Base-by-base conservation (phyloP, 2,329 filamentous ascomycete genomes). In the Chaetothyriales sp. region DNA sequence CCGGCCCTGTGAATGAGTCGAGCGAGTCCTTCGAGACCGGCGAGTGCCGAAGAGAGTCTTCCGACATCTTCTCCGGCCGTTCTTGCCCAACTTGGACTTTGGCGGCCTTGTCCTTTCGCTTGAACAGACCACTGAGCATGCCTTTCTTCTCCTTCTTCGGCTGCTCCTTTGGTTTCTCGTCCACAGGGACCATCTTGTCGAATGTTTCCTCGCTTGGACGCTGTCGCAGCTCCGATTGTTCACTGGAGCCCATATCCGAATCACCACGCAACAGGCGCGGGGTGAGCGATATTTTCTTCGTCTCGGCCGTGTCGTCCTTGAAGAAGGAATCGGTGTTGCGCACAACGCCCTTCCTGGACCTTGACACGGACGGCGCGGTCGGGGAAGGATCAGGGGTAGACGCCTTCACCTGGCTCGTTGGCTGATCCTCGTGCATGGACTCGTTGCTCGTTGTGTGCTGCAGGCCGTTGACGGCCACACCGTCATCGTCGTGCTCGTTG, bases 281-380 rank as follows among this genome's bases (percentile, higher is more conserved):
- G 2, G 92, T 98, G 45, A 98, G 77, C 0, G 89, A 94, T 60
- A 98, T 97, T 72, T 97, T 97, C 68, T 94, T 89, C 2, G 92
- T 95, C 68, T 97, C 92, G 40, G 88, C 85, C 29, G 81, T 88
- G 63, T 98, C 90, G 63, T 97, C 92, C 67, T 89, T 94, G 75
- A 95, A 95, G 74, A 97, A 95, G 1, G 90, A 95, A 68, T 97
- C 90, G 4, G 88, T 90, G 65, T 94, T 94, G 57, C 90, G 80
- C 45, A 95, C 78, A 19, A 86, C 90, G 44, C 89, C 89, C 61
- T 94, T 94, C 57, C 84, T 81, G 37, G 87, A 89, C 64, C 83
- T 80, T 64, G 75, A 76, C 1, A 72, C 69, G 1, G 22, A 25
- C 28, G 29, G 3, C 66, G 64, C 64, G n/a, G n/a, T n/a, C 70